A percentile compares a stretch with the other conserved stretches of the same genome.
These are phyloP conservation scores for Metahyphopichia silvanorum DNA, from an alignment of 805 yeast genomes.

Conservation along the genomic window DNA sequence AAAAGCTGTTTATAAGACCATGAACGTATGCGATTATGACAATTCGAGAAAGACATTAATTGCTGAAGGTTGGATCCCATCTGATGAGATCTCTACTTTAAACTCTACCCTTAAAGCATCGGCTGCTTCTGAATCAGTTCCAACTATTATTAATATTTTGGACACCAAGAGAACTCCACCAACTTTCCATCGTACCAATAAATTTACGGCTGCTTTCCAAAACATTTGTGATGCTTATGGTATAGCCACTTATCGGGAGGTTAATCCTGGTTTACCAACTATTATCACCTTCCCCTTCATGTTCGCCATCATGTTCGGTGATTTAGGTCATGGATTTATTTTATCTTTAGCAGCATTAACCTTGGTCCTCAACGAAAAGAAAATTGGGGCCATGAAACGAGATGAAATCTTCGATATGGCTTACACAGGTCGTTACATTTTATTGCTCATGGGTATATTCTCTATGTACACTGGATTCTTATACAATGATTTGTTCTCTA, in stretches of 20 bases:
- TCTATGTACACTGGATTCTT: constrained; percentile 74
- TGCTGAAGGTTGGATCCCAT: constrained; percentile 97
- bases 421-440: constrained; percentile 64
- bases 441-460: constrained; percentile 66
- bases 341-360: constrained; percentile 52
- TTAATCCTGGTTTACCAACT: constrained; percentile 73
- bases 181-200: constrained; percentile 66
- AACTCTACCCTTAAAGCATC: constrained; percentile 63
- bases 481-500: constrained; percentile 71
- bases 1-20: constrained; percentile 72
- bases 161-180: constrained; percentile 68
- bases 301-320: constrained; percentile 86
- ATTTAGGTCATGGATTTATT: constrained; percentile 73
- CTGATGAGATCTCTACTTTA: constrained; percentile 65
- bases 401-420: constrained; percentile 82
- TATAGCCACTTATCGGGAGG: constrained; percentile 70
- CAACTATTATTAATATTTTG: constrained; percentile 54
- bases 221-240: constrained; percentile 76
- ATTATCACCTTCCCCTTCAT: constrained; percentile 75
- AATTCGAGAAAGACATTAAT: constrained; percentile 80
- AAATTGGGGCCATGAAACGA: constrained; percentile 49
- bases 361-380: constrained; percentile 53
- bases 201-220: constrained; percentile 68
- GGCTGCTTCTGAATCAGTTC: constrained; percentile 49
- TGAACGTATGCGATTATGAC: constrained; percentile 79